A percentile compares a stretch with the other conserved stretches of the same genome.
Conservation (phyloP, 108 stramenopile species). For the Seminavis robusta region DNA sequence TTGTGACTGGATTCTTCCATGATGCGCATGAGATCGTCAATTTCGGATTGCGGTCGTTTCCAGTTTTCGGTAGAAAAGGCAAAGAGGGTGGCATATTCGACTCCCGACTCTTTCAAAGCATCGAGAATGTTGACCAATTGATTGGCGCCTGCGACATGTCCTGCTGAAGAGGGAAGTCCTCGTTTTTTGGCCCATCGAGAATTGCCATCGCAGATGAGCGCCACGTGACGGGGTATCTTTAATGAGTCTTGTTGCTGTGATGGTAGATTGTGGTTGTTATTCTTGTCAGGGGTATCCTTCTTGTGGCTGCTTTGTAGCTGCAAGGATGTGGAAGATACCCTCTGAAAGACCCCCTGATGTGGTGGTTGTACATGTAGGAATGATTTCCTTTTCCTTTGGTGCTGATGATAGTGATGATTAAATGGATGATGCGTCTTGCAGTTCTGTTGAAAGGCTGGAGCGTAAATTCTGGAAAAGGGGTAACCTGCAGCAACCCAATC, state of each 20-base stretch:
- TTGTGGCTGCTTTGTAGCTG: no score
- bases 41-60: constrained; percentile 65
- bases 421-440: no score
- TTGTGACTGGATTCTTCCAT: constrained; percentile 48
- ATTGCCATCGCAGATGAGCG: constrained; percentile 81
- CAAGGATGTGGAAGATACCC: no score
- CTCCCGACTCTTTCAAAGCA: constrained; percentile 9
- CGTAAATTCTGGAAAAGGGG: no score
- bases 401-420: no score
- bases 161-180: constrained; percentile 28
- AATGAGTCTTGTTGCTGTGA: background rate
- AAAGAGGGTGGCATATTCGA: constrained; percentile 77
- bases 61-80: constrained; percentile 94
- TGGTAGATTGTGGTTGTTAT: background rate
- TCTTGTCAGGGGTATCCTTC: no score
- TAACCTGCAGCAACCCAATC: no score
- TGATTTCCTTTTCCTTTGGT: no score
- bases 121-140: constrained; percentile 47
- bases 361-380: no score
- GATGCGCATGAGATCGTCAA: constrained; percentile 48
- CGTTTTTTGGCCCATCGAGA: constrained; percentile 65
- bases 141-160: constrained; percentile 58
- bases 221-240: constrained; percentile 65
- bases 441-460: no score
- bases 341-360: no score